phyloP scores from a whole-genome alignment of 169 alveolate genomes.

The Eimeria necatrix region DNA sequence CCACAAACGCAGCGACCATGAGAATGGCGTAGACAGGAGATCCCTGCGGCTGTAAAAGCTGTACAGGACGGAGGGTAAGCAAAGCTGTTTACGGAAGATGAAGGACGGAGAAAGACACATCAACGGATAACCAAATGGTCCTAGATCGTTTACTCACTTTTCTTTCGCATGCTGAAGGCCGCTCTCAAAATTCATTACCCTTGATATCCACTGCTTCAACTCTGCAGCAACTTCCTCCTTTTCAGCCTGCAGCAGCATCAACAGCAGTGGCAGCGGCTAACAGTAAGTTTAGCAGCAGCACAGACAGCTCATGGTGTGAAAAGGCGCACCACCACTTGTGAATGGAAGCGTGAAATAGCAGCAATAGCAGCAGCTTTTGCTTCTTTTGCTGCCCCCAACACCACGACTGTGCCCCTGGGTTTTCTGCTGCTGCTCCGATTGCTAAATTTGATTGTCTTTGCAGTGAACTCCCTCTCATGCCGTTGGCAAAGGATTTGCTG shows the following conservation, averaged over 20 bases:
- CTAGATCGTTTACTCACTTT: background rate
- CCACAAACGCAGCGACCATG: too few relatives aligned
- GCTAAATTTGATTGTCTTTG: too few relatives aligned
- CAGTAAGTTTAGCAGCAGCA: background rate
- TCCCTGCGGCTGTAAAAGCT: background rate
- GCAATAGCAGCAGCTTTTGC: background rate
- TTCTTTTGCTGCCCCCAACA: background rate
- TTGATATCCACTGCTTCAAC: conserved; percentile 48
- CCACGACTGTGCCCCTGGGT: too few relatives aligned
- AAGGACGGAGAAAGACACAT: background rate
- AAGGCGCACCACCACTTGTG: background rate
- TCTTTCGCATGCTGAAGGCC: conserved; percentile 38
- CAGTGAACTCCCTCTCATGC: too few relatives aligned
- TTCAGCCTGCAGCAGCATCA: conserved; percentile 69
- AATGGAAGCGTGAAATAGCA: background rate
- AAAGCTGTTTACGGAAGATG: background rate
- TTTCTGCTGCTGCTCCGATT: too few relatives aligned
- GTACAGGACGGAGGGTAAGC: background rate
- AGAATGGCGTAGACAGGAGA: too few relatives aligned
- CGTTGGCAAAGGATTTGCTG: too few relatives aligned
- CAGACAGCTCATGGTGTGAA: background rate
- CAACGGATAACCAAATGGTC: background rate
- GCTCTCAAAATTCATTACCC: background rate
- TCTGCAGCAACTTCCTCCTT: conserved; percentile 64
- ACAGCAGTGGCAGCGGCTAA: conserved; percentile 37